Base-by-base conservation (phyloP, 441 rosid genomes). In the Heliophila coronopifolia region DNA sequence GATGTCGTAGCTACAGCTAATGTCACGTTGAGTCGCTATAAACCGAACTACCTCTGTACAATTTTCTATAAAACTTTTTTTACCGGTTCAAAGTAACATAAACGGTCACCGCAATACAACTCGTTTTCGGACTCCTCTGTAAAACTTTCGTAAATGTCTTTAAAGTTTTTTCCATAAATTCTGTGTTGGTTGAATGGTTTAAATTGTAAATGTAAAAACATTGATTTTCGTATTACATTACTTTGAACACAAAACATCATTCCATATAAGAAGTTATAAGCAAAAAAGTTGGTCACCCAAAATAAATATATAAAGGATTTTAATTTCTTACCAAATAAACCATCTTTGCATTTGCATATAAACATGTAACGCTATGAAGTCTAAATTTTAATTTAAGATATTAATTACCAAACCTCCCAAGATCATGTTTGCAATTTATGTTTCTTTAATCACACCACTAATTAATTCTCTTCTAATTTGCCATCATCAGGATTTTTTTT, bases 11-110 rank as follows among this genome's bases (percentile, higher is more conserved):
- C n/a, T n/a, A n/a, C n/a, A n/a, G n/a, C n/a, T n/a, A n/a, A n/a
- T n/a, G 74, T 84, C 84, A 81, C 31, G 75, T 60, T 59, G 83
- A 57, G 56, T 77, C 69, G 34, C 73, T 71, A 41, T 76, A 81
- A 52, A 66, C 74, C 9, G 83, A 69, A 56, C 70, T 63, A 15
- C 68, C 63, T 16, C 72, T 71, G 65, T 81, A 78, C 59, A 73
- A 26, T 25, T 74, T 75, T 75, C 67, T 62, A 65, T 59, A 50
- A 82, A 64, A 41, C n/a, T n/a, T n/a, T n/a, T n/a, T n/a, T n/a
- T n/a, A n/a, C n/a, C n/a, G n/a, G n/a, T n/a, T n/a, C n/a, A n/a
- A n/a, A n/a, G n/a, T n/a, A n/a, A n/a, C n/a, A n/a, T n/a, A n/a
- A n/a, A n/a, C n/a, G n/a, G n/a, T n/a, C n/a, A n/a, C n/a, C n/a